Base-by-base conservation (phyloP, 441 rosid genomes). In the Rhodomyrtus psidioides region DNA sequence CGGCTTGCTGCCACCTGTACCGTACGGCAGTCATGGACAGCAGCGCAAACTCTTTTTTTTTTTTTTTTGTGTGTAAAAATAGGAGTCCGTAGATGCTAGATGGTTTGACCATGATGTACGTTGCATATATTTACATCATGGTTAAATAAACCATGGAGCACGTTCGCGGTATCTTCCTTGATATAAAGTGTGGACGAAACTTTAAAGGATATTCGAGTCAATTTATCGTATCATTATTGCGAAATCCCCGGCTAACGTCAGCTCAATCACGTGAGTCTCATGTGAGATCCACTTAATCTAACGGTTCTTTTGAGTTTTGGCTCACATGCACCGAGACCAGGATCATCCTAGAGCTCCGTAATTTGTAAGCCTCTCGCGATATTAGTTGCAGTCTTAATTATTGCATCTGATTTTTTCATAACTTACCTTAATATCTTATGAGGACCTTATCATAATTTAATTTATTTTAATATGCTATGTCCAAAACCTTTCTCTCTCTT, bases 251-350 rank as follows among this genome's bases (percentile, higher is more conserved):
- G 4, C 0, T 9, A 19, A n/a, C 2, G 65, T 2, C 5, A 14
- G 19, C 19, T 28, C 12, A 60, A 4, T 59, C 5, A 13, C 3
- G 2, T 59, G 5, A 1, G 4, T 59, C 7, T 59, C 5, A 0
- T 17, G 9, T 59, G 19, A 2, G 4, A 59, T 59, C 9, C 3
- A 4, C 21, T 0, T 60, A 16, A 27, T 8, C 8, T 2, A 7
- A 17, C 2, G 0, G 16, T 60, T 3, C 23, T 28, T 60, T 60
- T 15, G 42, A 28, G 39, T 27, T 60, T 60, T 2, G 74, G 23
- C 6, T 15, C 2, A 1, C 16, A 16, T 7, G 42, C 1, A 28
- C 28, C 1, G 0, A n/a, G n/a, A n/a, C n/a, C n/a, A n/a, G 0
- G 39, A 60, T 30, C 0, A 9, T 2, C 6, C 1, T 30, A 17